These are phyloP conservation scores for Nymphaea colorata DNA, from an alignment of 164 flowering plant species.

Conservation along the genomic window DNA sequence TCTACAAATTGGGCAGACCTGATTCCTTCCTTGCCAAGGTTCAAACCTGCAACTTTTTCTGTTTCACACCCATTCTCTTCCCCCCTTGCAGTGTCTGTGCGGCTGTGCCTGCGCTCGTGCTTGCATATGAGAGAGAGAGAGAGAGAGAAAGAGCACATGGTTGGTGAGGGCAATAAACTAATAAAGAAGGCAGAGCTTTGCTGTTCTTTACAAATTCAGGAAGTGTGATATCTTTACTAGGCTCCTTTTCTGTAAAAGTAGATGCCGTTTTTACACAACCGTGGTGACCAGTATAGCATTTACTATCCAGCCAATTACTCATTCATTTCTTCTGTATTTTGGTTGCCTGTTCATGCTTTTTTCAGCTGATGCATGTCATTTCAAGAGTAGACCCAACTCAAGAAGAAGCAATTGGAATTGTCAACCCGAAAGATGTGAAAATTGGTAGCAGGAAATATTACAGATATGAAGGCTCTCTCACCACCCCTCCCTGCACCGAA, in stretches of 20 bases:
- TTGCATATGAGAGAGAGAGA: background rate
- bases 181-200: too few relatives aligned
- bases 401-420: conserved; percentile 24
- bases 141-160: too few relatives aligned
- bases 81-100: background rate
- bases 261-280: too few relatives aligned
- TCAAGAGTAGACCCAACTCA: conserved; percentile 7
- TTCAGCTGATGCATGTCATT: conserved; percentile 29
- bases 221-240: too few relatives aligned
- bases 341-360: too few relatives aligned
- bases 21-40: conserved; percentile 51
- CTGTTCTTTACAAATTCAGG: too few relatives aligned
- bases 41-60: background rate
- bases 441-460: conserved; percentile 41
- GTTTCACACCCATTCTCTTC: background rate
- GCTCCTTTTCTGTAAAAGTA: too few relatives aligned
- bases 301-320: too few relatives aligned
- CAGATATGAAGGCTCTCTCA: conserved; percentile 69
- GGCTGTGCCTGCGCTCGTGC: background rate
- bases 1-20: conserved; percentile 42
- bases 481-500: conserved; percentile 65
- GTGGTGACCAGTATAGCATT: too few relatives aligned
- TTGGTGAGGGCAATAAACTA: too few relatives aligned
- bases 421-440: conserved; percentile 44
- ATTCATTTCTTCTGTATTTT: too few relatives aligned